phyloP scores from a whole-genome alignment of 495 filamentous ascomycete species.

The Acidiella bohemica region DNA sequence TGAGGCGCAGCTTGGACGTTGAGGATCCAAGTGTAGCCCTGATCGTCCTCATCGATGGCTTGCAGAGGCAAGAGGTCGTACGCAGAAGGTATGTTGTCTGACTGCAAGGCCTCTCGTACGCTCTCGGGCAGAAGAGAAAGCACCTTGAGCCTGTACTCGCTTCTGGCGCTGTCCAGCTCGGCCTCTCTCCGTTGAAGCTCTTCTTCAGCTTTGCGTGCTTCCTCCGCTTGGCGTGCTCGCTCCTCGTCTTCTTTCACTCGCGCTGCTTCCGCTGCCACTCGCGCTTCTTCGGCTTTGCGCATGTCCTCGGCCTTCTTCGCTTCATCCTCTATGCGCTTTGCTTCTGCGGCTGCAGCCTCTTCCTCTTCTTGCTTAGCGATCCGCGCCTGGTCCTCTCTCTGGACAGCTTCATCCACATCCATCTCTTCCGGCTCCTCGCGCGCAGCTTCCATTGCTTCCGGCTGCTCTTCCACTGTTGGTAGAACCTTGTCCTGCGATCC shows the following conservation, averaged over 20 bases:
- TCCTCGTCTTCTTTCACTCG: conserved; percentile 12
- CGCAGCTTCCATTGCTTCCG: conserved; percentile 12
- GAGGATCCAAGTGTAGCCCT: conserved; percentile 21
- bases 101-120: conserved; percentile 2
- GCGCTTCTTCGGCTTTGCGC: conserved; percentile 17
- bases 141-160: conserved; percentile 1
- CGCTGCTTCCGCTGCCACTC: conserved; percentile 6
- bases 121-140: conserved; percentile 6
- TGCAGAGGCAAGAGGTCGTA: conserved; percentile 23
- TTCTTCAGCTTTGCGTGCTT: conserved; percentile 8
- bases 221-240: conserved; percentile 7
- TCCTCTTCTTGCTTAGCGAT: background rate
- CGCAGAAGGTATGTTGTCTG: conserved; percentile 2
- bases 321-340: conserved; percentile 20
- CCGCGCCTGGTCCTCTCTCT: background rate
- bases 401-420: background rate
- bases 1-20: conserved; percentile 26
- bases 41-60: conserved; percentile 12
- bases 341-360: conserved; percentile 1
- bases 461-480: conserved; percentile 9
- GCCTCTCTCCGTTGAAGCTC: conserved; percentile 6
- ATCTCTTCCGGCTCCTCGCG: conserved; percentile 8
- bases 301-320: conserved; percentile 8
- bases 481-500: conserved; percentile 6
- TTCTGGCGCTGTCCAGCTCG: conserved; percentile 11